These are phyloP conservation scores for Stenocarpella maydis DNA, from an alignment of 2,329 filamentous ascomycete species.

Conservation along the genomic window DNA sequence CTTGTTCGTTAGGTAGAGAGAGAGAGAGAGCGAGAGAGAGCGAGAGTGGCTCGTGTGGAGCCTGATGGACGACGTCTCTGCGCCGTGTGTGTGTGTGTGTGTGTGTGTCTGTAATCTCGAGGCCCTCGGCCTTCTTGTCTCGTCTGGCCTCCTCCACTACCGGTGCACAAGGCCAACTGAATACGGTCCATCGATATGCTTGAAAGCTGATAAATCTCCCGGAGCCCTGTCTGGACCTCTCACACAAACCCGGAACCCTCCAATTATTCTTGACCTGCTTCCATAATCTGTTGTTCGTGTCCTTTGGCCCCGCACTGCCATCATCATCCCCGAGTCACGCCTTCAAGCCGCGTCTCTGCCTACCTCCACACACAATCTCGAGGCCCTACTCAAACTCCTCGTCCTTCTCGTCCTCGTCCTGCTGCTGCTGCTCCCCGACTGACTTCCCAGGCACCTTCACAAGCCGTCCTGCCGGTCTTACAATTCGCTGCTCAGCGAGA, in stretches of 20 bases:
- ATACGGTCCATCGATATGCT: slow-evolving; percentile 20
- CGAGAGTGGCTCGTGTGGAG: neutral
- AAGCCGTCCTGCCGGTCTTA: neutral
- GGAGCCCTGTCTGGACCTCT: slow-evolving; percentile 11
- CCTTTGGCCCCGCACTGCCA: neutral
- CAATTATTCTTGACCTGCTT: slow-evolving; percentile 1
- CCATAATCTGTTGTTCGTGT: slow-evolving; percentile 1
- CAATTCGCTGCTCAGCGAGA: neutral
- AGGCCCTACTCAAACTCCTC: no score
- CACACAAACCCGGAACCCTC: slow-evolving; percentile 9
- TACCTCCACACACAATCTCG: neutral
- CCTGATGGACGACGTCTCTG: neutral
- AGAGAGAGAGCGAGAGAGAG: no score
- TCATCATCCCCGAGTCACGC: slow-evolving; percentile 1
- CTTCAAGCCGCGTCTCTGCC: slow-evolving; percentile 5
- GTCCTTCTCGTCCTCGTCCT: no score
- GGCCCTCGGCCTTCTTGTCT: slow-evolving; percentile 16
- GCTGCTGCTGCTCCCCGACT: neutral
- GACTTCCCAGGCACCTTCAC: neutral
- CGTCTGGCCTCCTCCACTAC: slow-evolving; percentile 15
- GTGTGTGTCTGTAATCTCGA: slow-evolving; percentile 14
- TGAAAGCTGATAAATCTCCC: slow-evolving; percentile 31
- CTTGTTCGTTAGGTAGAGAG: slow-evolving; percentile 2
- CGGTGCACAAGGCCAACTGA: slow-evolving; percentile 15
- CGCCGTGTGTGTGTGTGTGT: neutral